Base-by-base conservation (phyloP, 2,329 filamentous ascomycete species). In the Colletotrichum sojae region DNA sequence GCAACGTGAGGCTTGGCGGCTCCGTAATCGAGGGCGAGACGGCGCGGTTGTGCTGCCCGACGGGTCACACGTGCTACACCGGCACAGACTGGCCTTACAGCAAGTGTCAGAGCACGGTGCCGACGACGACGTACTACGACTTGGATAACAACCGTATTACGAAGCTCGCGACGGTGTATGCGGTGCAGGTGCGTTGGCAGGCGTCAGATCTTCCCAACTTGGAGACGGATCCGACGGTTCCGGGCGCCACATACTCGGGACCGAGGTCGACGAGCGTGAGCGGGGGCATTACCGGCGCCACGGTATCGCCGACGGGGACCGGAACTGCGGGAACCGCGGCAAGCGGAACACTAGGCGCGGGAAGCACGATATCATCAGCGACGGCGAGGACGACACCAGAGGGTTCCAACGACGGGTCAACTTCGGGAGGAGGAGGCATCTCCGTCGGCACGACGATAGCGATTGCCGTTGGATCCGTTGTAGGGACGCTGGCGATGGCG, bases 101-200 rank as follows among this genome's bases (percentile, higher is more conserved):
- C 63, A 68, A 69, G 59, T 73, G 70, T 18, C 52, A 63, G 5
- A 57, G 59, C n/a, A 73, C 70, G n/a, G n/a, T 63, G 12, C 69
- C 69, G 46, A 69, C 56, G n/a, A 61, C 13, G 48, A 49, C 52
- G 16, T 72, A 48, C 10, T 55, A 49, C 31, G 31, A 63, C 53
- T 36, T 6, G 36, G 16, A 63, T 27, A 63, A 68, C 13, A 20
- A 58, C 20, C 48, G 9, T 4, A 68, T 58, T 1, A 57, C 63
- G 20, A 49, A n/a, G 6, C 64, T 70, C 16, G 63, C 67, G 16
- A 52, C 69, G 40, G 71, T 72, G 8, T 73, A 39, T 46, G 72
- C 65, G 9, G 52, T 73, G 12, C 72, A 73, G 49, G 72, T 73
- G n/a, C 66, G 72, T 27, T 73, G 72, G 72, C 68, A 64, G 54